These are phyloP conservation scores for Alternaria ventricosa DNA, from an alignment of 2,329 filamentous ascomycete species.

Conservation along the genomic window DNA sequence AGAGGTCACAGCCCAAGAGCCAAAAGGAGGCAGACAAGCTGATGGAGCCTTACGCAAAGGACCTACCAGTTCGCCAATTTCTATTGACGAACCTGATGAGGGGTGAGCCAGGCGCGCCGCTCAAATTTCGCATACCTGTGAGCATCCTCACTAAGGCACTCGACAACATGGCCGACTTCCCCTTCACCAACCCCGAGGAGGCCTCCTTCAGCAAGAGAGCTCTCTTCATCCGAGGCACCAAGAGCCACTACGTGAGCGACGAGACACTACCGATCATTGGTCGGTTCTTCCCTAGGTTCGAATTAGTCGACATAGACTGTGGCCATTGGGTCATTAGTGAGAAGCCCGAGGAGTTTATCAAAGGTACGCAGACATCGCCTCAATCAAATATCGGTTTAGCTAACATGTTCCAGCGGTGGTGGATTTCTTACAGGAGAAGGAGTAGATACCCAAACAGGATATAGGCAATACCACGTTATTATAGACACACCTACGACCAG, in stretches of 20 bases:
- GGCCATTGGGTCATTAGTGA: conserved; percentile 94
- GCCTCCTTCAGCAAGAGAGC: conserved; percentile 76
- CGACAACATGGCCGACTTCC: conserved; percentile 84
- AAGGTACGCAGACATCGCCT: conserved; percentile 60
- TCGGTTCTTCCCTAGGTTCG: conserved; percentile 80
- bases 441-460: conserved; percentile 21
- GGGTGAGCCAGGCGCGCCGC: conserved; percentile 56
- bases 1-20: conserved; percentile 69
- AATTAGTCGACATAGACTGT: conserved; percentile 74
- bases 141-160: conserved; percentile 71
- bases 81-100: conserved; percentile 83
- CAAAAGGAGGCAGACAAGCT: conserved; percentile 83
- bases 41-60: conserved; percentile 74
- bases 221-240: conserved; percentile 79
- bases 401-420: conserved; percentile 61
- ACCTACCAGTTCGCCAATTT: conserved; percentile 84
- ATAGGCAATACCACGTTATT: background rate
- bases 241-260: conserved; percentile 80
- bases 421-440: conserved; percentile 66
- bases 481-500: background rate
- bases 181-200: conserved; percentile 75
- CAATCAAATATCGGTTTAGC: background rate
- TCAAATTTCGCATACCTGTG: conserved; percentile 82
- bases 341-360: conserved; percentile 78
- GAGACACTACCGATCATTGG: conserved; percentile 81